Base-by-base conservation (phyloP, 1,139 yeast species). In the Taphrina communis region DNA sequence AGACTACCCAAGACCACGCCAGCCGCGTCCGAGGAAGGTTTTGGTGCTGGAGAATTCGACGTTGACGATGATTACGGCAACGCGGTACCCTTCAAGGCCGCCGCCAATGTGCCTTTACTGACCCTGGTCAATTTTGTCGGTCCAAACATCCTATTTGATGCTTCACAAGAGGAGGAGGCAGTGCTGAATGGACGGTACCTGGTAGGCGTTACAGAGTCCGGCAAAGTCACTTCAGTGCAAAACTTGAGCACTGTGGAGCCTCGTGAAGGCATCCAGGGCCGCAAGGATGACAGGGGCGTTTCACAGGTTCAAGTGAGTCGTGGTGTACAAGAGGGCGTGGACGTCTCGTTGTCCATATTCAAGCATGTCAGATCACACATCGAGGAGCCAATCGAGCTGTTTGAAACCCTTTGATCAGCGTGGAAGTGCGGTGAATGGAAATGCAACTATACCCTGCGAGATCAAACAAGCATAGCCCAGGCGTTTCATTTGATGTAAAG, bases 41-140 rank as follows among this genome's bases (percentile, higher is more conserved):
- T 53, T 11, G 48, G 39, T 1, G 44, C 55, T 19, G 67, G 61
- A 35, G 67, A 63, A n/a, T 63, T 44, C 21, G 59, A 56, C 1
- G 67, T 63, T 21, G 67, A 63, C 39, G 67, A 63, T 38, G 67
- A 63, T n/a, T 63, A 35, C 35, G 67, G 59, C 35, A 35, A 53
- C 46, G 67, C 67, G 6, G 55, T 41, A 21, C 61, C 67, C 1
- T 14, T 63, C 39, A 56, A 42, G 44, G 31, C 46, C 7, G 60
- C 67, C 6, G 67, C 67, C 14, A 12, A 44, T 7, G 17, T 63
- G 7, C 67, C 67, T 17, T 36, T 63, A 5, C 38, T 55, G 38
- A 44, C 59, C 11, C 21, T 63, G 5, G 61, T 57, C 51, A 57
- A 57, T n/a, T 46, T 48, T 31, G 36, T 63, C 11, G 67, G 67